phyloP scores from a whole-genome alignment of 2,329 filamentous ascomycete genomes.

The Fusarium miscanthi region DNA sequence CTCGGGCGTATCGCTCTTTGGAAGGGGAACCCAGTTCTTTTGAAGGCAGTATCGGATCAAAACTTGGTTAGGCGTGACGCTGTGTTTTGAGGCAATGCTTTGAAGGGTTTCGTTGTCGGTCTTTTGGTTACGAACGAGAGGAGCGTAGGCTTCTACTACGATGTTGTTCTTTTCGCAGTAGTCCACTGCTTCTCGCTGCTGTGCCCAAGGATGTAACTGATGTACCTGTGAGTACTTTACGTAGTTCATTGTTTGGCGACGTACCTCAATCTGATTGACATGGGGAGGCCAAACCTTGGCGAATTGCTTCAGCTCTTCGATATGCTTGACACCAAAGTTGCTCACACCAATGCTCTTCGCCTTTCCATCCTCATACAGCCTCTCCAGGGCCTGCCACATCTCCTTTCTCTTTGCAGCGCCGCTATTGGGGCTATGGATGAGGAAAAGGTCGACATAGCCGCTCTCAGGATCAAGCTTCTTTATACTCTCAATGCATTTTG shows the following conservation, averaged over 20 bases:
- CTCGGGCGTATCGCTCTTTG: conserved; percentile 70
- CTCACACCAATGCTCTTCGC: conserved; percentile 75
- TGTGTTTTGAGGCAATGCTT: conserved; percentile 67
- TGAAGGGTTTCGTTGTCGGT: conserved; percentile 65
- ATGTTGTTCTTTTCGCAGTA: conserved; percentile 83
- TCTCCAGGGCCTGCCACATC: conserved; percentile 75
- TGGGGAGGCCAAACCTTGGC: conserved; percentile 73
- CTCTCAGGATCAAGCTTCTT: conserved; percentile 64
- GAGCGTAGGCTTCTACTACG: conserved; percentile 52
- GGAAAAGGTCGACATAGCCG: conserved; percentile 75
- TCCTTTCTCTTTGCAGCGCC: conserved; percentile 66
- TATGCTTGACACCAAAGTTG: conserved; percentile 75
- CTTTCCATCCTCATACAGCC: conserved; percentile 67
- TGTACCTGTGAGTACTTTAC: conserved; percentile 61
- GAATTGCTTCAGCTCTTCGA: conserved; percentile 73
- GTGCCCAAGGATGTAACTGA: conserved; percentile 76
- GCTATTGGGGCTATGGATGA: conserved; percentile 72
- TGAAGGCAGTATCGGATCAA: conserved; percentile 75
- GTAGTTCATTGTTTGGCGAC: conserved; percentile 10
- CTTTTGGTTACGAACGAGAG: conserved; percentile 48
- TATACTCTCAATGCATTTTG: conserved; percentile 69
- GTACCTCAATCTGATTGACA: conserved; percentile 77
- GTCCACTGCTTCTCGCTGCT: conserved; percentile 53
- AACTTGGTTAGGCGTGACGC: conserved; percentile 69
- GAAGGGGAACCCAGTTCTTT: conserved; percentile 73